A percentile compares a stretch with the other conserved stretches of the same genome.
These are phyloP conservation scores for Plasmopara muralis DNA, from an alignment of 352 stramenopile species.

Conservation along the genomic window DNA sequence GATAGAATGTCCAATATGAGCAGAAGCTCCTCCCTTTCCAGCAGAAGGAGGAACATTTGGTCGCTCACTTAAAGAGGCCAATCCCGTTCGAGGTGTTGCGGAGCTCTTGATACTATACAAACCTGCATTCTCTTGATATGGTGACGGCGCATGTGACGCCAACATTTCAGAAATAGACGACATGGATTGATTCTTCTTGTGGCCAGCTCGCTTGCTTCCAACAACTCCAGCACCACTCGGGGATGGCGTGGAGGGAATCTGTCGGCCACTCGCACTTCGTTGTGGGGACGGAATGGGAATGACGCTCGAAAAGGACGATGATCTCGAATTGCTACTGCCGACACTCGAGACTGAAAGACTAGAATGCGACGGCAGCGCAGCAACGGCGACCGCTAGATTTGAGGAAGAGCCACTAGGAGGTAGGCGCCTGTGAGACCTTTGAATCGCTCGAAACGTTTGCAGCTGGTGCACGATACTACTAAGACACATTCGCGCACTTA, in stretches of 20 bases:
- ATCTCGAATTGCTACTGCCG: conserved; percentile 31
- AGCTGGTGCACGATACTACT: conserved; percentile 71
- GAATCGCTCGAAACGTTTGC: conserved; percentile 52
- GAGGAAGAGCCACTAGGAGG: conserved; percentile 27
- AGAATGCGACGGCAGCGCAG: conserved; percentile 18
- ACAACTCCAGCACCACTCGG: conserved; percentile 19
- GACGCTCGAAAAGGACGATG: conserved; percentile 32
- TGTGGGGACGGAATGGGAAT: conserved; percentile 23
- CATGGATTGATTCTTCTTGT: conserved; percentile 88
- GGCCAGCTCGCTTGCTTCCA: conserved; percentile 50
- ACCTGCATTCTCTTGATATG: conserved; percentile 52
- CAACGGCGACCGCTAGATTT: conserved; percentile 13
- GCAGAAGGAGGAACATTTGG: conserved; percentile 24
- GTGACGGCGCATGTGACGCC: conserved; percentile 41
- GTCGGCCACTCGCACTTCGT: conserved; percentile 28
- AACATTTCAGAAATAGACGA: conserved; percentile 83
- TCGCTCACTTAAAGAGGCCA: conserved; percentile 65
- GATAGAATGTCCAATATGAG: conserved; percentile 1
- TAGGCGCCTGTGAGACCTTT: conserved; percentile 34
- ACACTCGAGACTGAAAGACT: conserved; percentile 28
- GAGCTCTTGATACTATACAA: conserved; percentile 41
- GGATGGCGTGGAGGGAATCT: conserved; percentile 26
- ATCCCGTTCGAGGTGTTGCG: conserved; percentile 54
- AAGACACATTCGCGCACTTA: conserved; percentile 68
- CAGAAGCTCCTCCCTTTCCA: conserved; percentile 10